Evolutionary conservation across 2,329 filamentous ascomycete species (phyloP), one percentile per base, ranked within the genome.

Genomic region (Colletotrichum lini): DNA sequence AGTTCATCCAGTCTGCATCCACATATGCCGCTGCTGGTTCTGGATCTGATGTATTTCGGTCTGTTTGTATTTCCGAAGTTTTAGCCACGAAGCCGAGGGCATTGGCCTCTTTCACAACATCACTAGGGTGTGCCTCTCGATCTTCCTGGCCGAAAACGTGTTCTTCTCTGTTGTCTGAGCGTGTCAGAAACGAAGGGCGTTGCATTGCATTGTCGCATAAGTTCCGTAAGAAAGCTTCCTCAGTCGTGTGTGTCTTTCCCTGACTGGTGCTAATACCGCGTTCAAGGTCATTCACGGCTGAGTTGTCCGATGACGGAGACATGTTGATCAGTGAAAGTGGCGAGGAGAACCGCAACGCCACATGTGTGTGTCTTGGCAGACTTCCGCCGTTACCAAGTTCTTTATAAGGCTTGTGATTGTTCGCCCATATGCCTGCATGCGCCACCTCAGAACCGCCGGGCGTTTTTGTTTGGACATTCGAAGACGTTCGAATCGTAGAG

Each of bases 1-100:
- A 74, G 12, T 53, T 59, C 38, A 72, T 61, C 72, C 72, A 74
- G 5, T 45, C 67, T 18, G 45, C 26, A 42, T 68, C 60, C 21
- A 12, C n/a, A 6, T 54, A 15, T 15, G 21, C 40, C 8, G 18
- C 23, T 13, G 5, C 35, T 21, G 60, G 12, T 16, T 35, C 21
- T 56, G 40, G 21, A 23, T 16, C 50, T 8, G 40, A 12, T 49
- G 18, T 18, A 12, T 6, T 12, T 42, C 18, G 40, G 21, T 10
- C 38, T 30, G 12, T 18, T 8, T n/a, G 23, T 45, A 15, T 26
- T 16, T 56, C 61, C 18, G 26, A 23, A 35, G 23, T 6, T 45
- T 40, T 38, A 13, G 12, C 21, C 6, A 38, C 10, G 15, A 23
- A 16, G 3, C 21, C 16, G 3, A 18, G 23, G 4, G 7, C 47